These are phyloP conservation scores for Xylogone sp. DNA, from an alignment of 2,329 filamentous ascomycete genomes.

Conservation along the genomic window DNA sequence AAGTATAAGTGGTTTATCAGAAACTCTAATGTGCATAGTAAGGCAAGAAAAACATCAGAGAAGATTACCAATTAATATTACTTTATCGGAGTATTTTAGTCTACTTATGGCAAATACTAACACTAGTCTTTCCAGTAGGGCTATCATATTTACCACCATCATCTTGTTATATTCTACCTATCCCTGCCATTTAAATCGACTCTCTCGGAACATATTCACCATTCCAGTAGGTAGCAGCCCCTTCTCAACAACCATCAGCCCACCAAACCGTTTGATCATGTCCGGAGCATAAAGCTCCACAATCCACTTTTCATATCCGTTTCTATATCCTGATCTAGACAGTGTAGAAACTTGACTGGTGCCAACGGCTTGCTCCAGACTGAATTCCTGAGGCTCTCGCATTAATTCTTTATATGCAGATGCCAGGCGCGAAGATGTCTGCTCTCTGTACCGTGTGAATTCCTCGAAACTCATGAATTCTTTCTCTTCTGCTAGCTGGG, in stretches of 20 bases:
- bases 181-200: slow-evolving; percentile 32
- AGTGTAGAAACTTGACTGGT: background rate
- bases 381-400: slow-evolving; percentile 17
- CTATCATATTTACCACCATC: no score
- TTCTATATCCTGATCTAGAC: slow-evolving; percentile 6
- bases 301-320: slow-evolving; percentile 33
- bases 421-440: slow-evolving; percentile 24
- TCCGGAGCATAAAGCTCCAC: slow-evolving; percentile 32
- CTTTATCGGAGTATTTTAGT: no score
- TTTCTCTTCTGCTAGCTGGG: slow-evolving; percentile 14
- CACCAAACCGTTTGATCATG: slow-evolving; percentile 34
- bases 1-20: no score
- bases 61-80: no score
- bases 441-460: slow-evolving; percentile 31
- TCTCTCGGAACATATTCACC: slow-evolving; percentile 32
- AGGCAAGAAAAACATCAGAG: no score
- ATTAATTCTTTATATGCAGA: slow-evolving; percentile 27
- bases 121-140: no score
- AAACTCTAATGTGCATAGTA: no score
- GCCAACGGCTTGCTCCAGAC: background rate
- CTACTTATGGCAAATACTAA: no score
- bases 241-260: slow-evolving; percentile 33
- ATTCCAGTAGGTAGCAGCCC: slow-evolving; percentile 35
- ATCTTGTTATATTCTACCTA: slow-evolving; percentile 8
- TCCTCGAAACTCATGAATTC: slow-evolving; percentile 36